These are phyloP conservation scores for Cryptococcus sp. DNA, from an alignment of 1,284 basidiomycete genomes.

Conservation along the genomic window DNA sequence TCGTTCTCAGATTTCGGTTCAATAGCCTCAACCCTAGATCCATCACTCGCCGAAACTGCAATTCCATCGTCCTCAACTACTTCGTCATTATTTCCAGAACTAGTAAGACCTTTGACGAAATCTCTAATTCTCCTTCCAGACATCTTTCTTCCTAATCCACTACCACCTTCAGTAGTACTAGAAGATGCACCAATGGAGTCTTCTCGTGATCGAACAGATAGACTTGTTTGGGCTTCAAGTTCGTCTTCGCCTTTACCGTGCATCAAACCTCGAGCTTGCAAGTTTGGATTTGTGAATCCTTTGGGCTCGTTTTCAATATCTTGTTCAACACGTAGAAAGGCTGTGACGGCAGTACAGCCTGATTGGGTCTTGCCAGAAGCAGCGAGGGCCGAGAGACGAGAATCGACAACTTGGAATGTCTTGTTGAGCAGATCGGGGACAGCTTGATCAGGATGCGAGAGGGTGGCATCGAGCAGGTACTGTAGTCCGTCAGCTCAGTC, in stretches of 20 bases:
- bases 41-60: constrained; percentile 26
- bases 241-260: constrained; percentile 46
- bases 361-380: constrained; percentile 88
- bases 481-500: constrained; percentile 1
- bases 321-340: constrained; percentile 92
- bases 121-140: constrained; percentile 41
- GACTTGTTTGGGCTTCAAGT: constrained; percentile 37
- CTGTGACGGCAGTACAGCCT: constrained; percentile 96
- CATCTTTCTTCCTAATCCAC: constrained; percentile 26
- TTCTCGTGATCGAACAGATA: constrained; percentile 18
- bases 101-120: constrained; percentile 45
- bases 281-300: constrained; percentile 40
- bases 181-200: constrained; percentile 30
- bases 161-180: constrained; percentile 13
- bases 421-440: constrained; percentile 88
- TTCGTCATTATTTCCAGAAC: constrained; percentile 17
- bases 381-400: constrained; percentile 70
- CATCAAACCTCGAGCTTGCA: constrained; percentile 38
- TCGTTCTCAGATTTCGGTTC: constrained; percentile 26
- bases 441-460: constrained; percentile 46
- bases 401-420: constrained; percentile 90
- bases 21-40: constrained; percentile 41
- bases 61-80: constrained; percentile 24
- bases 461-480: constrained; percentile 49
- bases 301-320: constrained; percentile 27